These are phyloP conservation scores for Pestalotiopsis sp. DNA, from an alignment of 2,329 filamentous ascomycete species.

Conservation along the genomic window DNA sequence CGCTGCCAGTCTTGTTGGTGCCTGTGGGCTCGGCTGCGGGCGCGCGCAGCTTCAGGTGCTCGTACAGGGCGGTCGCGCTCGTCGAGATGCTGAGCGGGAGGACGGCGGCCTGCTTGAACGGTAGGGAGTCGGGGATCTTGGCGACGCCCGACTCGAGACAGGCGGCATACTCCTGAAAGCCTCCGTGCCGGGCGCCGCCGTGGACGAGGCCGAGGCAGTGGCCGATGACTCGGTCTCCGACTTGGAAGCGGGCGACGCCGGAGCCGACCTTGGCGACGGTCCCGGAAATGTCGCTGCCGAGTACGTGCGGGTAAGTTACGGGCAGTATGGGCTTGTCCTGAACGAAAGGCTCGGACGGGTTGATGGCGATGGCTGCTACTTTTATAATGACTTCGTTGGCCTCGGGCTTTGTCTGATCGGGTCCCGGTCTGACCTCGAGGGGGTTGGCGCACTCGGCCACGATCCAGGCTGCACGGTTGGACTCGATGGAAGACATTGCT, in stretches of 20 bases:
- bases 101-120: conserved; percentile 10
- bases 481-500: conserved; percentile 10
- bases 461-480: conserved; percentile 13
- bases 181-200: conserved; percentile 13
- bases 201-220: conserved; percentile 14
- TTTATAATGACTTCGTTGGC: conserved; percentile 13
- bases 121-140: conserved; percentile 6
- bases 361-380: conserved; percentile 15
- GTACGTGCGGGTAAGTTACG: conserved; percentile 25
- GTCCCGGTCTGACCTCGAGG: conserved; percentile 12
- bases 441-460: conserved; percentile 4
- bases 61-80: neutral
- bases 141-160: conserved; percentile 6
- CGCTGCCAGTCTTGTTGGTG: neutral
- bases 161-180: conserved; percentile 8
- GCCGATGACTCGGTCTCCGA: conserved; percentile 21
- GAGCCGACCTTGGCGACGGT: conserved; percentile 20
- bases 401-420: conserved; percentile 12
- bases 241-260: conserved; percentile 17
- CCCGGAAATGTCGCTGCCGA: conserved; percentile 26
- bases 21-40: conserved; percentile 1
- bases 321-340: conserved; percentile 6
- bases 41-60: conserved; percentile 8
- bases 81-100: conserved; percentile 9
- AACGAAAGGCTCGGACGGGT: conserved; percentile 11